Base-by-base conservation (phyloP, 2,329 filamentous ascomycete species). In the Cadophora luteo-olivacea region DNA sequence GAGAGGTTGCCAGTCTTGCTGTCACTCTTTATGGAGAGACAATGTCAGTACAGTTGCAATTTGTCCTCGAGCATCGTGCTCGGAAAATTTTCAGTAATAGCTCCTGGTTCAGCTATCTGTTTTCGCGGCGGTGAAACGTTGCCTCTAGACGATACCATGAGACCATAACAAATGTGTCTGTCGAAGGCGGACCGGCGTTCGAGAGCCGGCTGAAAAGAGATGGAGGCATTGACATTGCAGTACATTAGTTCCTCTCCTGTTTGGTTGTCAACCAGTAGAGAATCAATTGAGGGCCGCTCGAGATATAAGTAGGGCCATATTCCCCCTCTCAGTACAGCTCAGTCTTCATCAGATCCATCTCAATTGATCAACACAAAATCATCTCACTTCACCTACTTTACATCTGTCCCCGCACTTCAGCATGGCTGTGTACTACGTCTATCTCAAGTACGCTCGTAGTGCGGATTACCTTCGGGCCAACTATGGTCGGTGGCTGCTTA, bases 361-460 rank as follows among this genome's bases (percentile, higher is more conserved):
- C 12, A 16, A 45, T 5, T 45, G 11, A 16, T 19, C 41, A 5
- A 19, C 41, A 16, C 1, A 11, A 14, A 45, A 19, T 2, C 4
- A 19, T 11, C 36, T 14, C 36, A 38, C 36, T 11, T 2, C 8
- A 11, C 7, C 36, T 38, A 9, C 4, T 9, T 38, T 38, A 3
- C 36, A 48, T 48, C 41, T 3, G 6, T 16, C 11, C 41, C 41
- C 2, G 3, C 3, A 2, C 16, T 8, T 49, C 52, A 33, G 9
- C 14, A 55, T 55, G 52, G 29, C 25, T 4, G 25, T 55, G 12
- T 55, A 55, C 8, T 55, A 33, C 12, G 52, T 55, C 25, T 55
- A 55, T 25, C 52, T 55, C 52, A 55, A 55, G 25, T 55, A 55
- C 11, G 52, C 52, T 55, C 52, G 52, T n/a, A 61, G 24, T 12